Evolutionary conservation across 768 basidiomycete genomes (phyloP), one percentile per base, ranked within the genome.

Genomic region (Amyloporia xantha): DNA sequence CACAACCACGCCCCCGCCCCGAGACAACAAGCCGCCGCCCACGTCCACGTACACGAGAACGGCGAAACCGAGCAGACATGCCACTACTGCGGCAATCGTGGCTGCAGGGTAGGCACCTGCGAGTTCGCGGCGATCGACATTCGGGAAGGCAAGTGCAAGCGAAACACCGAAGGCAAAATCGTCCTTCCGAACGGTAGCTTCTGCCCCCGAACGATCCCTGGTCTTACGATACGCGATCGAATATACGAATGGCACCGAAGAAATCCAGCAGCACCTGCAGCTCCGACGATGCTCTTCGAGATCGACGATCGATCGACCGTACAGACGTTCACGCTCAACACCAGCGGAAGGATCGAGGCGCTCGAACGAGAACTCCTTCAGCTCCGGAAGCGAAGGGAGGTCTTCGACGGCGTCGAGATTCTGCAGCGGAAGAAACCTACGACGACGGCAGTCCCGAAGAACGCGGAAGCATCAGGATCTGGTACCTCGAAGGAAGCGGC

Each of bases 171-270:
- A 7, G 46, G 46, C 4, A 15, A 35, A 10, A 30, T 47, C 6
- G 46, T 47, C 9, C 46, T 47, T 6, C 35, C 46, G 7, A 47
- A 19, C 33, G 46, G 46, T 9, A 26, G 13, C 46, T 47, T 47
- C 46, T 7, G 17, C 21, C 46, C 46, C 33, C 21, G 46, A 4
- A 13, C 13, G 7, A 23, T 47, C 20, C 30, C 46, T 9, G 46
- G 46, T 20, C 38, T 20, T 7, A 39, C 12, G 7, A 13, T 39
- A 15, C 38, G 38, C 7, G 38, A 39, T 15, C 38, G 38, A 13
- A 20, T 39, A 7, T 20, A 39, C 38, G 38, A 39, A 19, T 39
- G 38, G 38, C 38, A 39, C 19, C 7, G 38, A 15, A 13, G 38
- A 13, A 39, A 39, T 20, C 38, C 38, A 7, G 38, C 30, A 33